Evolutionary conservation across 176 grass and related monocot genomes (phyloP).

Genomic region (Tuctoria greenei): DNA sequence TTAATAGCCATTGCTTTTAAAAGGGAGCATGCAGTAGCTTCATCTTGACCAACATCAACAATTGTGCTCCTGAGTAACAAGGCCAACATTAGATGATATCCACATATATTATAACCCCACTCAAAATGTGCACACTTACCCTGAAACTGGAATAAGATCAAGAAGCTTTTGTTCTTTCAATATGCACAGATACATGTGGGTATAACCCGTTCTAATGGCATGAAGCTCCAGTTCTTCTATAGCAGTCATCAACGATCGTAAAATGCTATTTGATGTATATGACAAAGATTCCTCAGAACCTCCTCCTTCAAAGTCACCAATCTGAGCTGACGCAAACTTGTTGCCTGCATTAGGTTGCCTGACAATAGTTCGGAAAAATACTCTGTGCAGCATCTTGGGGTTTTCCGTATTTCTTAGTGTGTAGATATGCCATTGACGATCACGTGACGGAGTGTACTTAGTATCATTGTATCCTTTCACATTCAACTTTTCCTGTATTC

Average conservation of each 20-base stretch:
- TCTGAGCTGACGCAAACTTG: slow-evolving; percentile 53
- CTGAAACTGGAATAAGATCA: slow-evolving; percentile 79
- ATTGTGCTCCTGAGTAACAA: slow-evolving; percentile 57
- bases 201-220: slow-evolving; percentile 74
- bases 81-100: neutral
- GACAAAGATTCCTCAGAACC: slow-evolving; percentile 54
- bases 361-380: slow-evolving; percentile 88
- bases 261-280: slow-evolving; percentile 73
- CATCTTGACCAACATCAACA: slow-evolving; percentile 67
- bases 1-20: slow-evolving; percentile 90
- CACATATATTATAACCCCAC: neutral
- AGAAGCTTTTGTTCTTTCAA: slow-evolving; percentile 75
- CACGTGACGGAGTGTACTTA: slow-evolving; percentile 92
- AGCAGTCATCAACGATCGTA: slow-evolving; percentile 76
- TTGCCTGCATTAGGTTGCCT: slow-evolving; percentile 64
- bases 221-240: slow-evolving; percentile 97
- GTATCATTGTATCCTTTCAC: slow-evolving; percentile 79
- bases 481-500: slow-evolving; percentile 80
- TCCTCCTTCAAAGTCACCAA: slow-evolving; percentile 43
- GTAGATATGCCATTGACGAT: slow-evolving; percentile 97
- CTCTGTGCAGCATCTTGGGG: slow-evolving; percentile 67
- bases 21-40: slow-evolving; percentile 64
- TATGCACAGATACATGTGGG: slow-evolving; percentile 89
- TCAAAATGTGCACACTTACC: slow-evolving; percentile 48
- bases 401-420: slow-evolving; percentile 69